Base-by-base conservation (phyloP, 1,284 basidiomycete genomes). In the Heterobasidion occidentale region DNA sequence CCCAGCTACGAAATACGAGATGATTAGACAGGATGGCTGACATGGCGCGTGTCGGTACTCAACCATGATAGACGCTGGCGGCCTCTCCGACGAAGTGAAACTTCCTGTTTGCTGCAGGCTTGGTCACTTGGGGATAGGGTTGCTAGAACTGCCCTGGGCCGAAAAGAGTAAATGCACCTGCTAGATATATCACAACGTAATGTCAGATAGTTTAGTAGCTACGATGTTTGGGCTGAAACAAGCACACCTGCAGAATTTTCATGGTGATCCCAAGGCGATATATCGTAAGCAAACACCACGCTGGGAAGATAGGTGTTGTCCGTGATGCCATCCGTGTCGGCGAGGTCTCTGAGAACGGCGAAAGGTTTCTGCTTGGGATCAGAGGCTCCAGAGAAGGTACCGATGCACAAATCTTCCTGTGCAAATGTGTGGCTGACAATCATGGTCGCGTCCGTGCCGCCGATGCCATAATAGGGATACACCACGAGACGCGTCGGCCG, bases 401-500 rank as follows among this genome's bases (percentile, higher is more conserved):
- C 42, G 42, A 45, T 2, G 42, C 42, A 6, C 12, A 45, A 17
- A 17, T 2, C 42, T 2, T 45, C 42, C 42, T 4, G 42, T 45
- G 42, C 42, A 62, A 62, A 62, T 14, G 60, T 62, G 56, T 62
- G 64, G 55, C 59, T 62, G 11, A 53, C 62, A 17, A 66, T 59
- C 42, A 66, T 51, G n/a, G 50, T 53, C 14, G 35, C 56, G 27
- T 38, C 49, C 7, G 54, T 48, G 20, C 56, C 59, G 36, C 54
- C 57, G 11, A 62, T 51, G 12, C 64, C 64, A 54, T 62, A 52
- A 5, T 61, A 64, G 2, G 71, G 71, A 59, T 72, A 72, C 2
- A 72, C 15, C 12, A 69, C 62, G 35, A 59, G 58, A 14, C 70
- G 68, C 15, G 62, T 61, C 17, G 65, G 67, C 19, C 64, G 60